These are phyloP conservation scores for Oryza glumipatula DNA, from an alignment of 176 grass and related monocot genomes.

Conservation along the genomic window DNA sequence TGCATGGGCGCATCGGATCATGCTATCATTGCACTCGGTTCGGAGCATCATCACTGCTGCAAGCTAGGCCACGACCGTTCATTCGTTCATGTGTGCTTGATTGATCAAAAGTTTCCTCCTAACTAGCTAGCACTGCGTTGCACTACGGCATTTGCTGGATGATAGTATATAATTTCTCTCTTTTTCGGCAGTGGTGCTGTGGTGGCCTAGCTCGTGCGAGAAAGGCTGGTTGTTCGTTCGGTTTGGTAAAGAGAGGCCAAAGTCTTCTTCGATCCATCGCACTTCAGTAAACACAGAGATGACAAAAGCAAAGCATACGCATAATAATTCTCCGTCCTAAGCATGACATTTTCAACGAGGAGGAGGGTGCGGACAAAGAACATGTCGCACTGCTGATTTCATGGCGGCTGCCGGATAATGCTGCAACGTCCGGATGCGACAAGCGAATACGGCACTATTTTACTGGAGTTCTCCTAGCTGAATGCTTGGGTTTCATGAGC, in stretches of 20 bases:
- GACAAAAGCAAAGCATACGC: neutral
- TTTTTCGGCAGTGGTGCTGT: neutral
- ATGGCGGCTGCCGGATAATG: slow-evolving; percentile 40
- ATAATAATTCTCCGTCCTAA: neutral
- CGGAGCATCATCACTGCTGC: neutral
- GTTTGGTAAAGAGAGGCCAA: neutral
- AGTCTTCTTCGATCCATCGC: neutral
- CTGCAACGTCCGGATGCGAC: neutral
- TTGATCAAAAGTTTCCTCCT: neutral
- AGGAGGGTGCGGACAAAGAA: slow-evolving; percentile 15
- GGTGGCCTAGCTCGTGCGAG: neutral
- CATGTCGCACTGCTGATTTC: slow-evolving; percentile 42
- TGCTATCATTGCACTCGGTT: slow-evolving; percentile 24
- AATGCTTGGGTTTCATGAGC: too few species aligned
- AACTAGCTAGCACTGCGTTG: neutral
- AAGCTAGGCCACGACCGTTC: neutral
- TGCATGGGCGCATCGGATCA: slow-evolving; percentile 27
- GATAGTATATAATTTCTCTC: neutral
- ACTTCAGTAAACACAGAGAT: neutral
- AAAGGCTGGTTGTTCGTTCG: neutral
- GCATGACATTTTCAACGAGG: neutral
- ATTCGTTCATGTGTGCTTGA: neutral
- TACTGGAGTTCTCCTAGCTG: neutral
- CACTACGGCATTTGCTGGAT: neutral
- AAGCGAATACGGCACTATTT: slow-evolving; percentile 9